Base-by-base conservation (phyloP, 768 basidiomycete genomes). In the Pholiota molesta region DNA sequence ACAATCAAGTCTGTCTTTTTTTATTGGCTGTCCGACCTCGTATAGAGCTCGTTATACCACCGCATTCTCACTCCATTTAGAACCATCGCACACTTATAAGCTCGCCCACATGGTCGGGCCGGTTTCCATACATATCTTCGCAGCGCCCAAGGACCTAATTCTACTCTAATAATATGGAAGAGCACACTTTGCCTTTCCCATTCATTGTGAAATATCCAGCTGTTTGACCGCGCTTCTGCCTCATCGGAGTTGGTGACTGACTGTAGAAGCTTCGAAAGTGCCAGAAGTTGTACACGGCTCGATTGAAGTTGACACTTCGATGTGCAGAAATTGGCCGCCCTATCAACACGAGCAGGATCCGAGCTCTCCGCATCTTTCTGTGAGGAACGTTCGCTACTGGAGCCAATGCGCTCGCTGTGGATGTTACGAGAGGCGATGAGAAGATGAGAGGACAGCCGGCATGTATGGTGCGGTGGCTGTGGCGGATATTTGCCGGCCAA, bases 401-500 rank as follows among this genome's bases (percentile, higher is more conserved):
- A 49, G 47, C 47, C 47, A 49, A 49, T 49, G 19, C 47, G 23
- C 47, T 49, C 21, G 21, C 21, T 3, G 9, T 49, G 21, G 47
- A 14, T 26, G 23, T 49, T 49, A 49, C 47, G 23, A 49, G 21
- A 26, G 13, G n/a, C 4, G 23, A 49, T 14, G 47, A 55, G n/a
- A 17, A 9, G 26, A 14, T 14, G 47, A 55, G n/a, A 17, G 16
- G 26, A 14, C 23, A 33, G 47, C 33, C 57, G 57, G 57, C 44
- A 35, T 23, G 7, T 19, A 33, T 17, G 16, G 17, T 55, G 52
- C 58, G 68, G 80, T 83, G 82, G 83, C 82, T 77, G 77, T 83
- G 80, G 68, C 60, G 61, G 65, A 70, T 81, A 71, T 81, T 80
- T 80, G 66, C 57, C 26, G 61, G 59, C 66, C 75, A 78, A 77